Evolutionary conservation across 148 eudicot genomes (phyloP).

Genomic region (Arctostaphylos glauca): DNA sequence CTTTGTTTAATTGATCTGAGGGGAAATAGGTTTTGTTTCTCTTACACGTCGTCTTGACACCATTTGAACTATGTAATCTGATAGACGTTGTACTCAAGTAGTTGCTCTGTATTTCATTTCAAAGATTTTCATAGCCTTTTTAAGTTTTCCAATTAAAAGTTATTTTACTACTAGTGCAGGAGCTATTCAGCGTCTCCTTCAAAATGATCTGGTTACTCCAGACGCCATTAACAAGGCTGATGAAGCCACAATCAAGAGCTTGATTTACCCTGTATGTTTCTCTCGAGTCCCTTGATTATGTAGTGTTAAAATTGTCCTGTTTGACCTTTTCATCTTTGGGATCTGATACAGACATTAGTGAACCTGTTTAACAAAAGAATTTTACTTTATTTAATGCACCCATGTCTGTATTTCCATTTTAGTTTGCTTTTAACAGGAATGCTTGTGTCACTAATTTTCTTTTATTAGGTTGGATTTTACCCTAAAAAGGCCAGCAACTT

Average conservation of each 20-base stretch:
- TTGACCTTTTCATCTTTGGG: background rate
- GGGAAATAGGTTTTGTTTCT: background rate
- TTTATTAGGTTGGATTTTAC: slow-evolving; percentile 83
- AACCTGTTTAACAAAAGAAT: background rate
- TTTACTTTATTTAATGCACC: background rate
- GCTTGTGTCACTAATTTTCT: background rate
- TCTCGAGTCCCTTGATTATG: slow-evolving; percentile 9
- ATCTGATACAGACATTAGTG: background rate
- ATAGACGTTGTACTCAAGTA: background rate
- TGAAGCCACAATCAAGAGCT: slow-evolving; percentile 68
- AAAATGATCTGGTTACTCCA: slow-evolving; percentile 74
- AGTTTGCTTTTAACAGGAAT: background rate
- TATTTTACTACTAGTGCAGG: slow-evolving; percentile 44
- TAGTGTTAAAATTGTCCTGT: background rate
- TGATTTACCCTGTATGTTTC: slow-evolving; percentile 80
- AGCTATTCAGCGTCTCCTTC: slow-evolving; percentile 81
- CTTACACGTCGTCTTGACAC: background rate
- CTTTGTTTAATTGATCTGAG: background rate
- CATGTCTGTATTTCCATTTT: background rate
- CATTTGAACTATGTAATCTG: background rate
- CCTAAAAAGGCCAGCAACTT: slow-evolving; percentile 78
- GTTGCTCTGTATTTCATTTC: background rate
- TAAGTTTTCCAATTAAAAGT: background rate
- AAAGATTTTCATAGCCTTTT: background rate
- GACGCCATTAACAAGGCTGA: slow-evolving; percentile 66